These are phyloP conservation scores for Alternaria viburni DNA, from an alignment of 2,329 filamentous ascomycete genomes.

Conservation along the genomic window DNA sequence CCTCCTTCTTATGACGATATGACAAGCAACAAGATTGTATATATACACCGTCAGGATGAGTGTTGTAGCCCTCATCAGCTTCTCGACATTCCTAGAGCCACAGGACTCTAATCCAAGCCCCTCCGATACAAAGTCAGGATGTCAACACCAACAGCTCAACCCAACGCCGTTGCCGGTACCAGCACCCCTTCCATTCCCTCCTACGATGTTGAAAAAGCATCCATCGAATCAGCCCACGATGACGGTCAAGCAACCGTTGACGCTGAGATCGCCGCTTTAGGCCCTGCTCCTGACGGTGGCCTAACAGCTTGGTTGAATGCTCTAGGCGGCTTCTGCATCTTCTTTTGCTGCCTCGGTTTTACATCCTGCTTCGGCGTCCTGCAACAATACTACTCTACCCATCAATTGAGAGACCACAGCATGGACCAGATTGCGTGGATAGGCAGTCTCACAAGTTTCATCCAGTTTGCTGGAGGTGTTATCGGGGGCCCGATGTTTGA, in stretches of 20 bases:
- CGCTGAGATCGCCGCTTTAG: conserved; percentile 33
- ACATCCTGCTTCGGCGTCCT: conserved; percentile 52
- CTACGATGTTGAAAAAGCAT: background rate
- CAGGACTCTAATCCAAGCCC: background rate
- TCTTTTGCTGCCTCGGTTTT: conserved; percentile 49
- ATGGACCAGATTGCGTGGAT: conserved; percentile 53
- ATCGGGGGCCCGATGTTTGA: conserved; percentile 68
- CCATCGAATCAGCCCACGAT: background rate
- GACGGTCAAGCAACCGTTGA: background rate
- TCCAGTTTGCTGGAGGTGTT: conserved; percentile 61
- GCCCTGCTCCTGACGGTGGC: conserved; percentile 39
- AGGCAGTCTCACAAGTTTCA: conserved; percentile 48
- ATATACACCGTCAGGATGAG: background rate
- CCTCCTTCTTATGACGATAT: conserved; percentile 26
- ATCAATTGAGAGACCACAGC: conserved; percentile 41
- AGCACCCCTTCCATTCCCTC: background rate
- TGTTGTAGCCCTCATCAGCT: background rate
- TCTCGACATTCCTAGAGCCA: background rate
- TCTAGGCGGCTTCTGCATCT: conserved; percentile 36
- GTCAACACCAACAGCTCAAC: background rate
- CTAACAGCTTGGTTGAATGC: conserved; percentile 43
- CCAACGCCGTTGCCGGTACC: background rate
- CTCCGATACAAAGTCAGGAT: background rate
- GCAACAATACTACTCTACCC: conserved; percentile 52
- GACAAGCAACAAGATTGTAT: background rate